Evolutionary conservation across 2,329 filamentous ascomycete species (phyloP), one percentile per base, ranked within the genome.

Genomic region (Cryphonectria parasitica): DNA sequence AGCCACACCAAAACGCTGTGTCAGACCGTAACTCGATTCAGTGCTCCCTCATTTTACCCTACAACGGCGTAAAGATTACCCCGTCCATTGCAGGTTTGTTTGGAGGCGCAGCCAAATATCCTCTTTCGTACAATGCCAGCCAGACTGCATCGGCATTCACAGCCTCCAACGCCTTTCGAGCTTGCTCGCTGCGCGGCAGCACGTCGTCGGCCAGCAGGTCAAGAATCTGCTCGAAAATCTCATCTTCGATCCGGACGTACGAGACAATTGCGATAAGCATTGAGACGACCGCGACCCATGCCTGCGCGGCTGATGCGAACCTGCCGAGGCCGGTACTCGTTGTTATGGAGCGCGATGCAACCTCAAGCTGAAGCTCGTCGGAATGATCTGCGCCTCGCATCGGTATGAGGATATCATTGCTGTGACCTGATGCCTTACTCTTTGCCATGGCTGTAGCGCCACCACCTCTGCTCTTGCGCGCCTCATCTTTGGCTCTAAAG

Each of bases 101-200:
- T 69, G 78, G 74, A 72, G 75, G 76, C 67, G 81, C 75, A 49
- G 83, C 75, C 71, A 80, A 73, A 13, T 7, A 28, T 13, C 86
- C 84, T 68, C 79, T 78, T 75, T 86, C 81, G 69, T 87, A 86
- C 76, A 88, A 79, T 56, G 83, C 83, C 74, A 95, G 80, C 93
- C 93, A 97, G 4, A 96, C 90, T 1, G 91, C 91, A 82, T 96
- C 93, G 0, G 86, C 83, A 78, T 95, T 94, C 67, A 91, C 81
- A 3, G 78, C 80, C 74, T 92, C 89, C 62, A 96, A 79, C 15
- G 88, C 89, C 45, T 81, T 80, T 64, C 83, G 85, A 15, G 91
- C 85, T 64, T 87, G 82, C 1, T 76, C 68, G 39, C 84, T 81
- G 45, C 77, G 79, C 65, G 83, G 79, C 61, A 90, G 74, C 52